Evolutionary conservation across 345 rosid species (phyloP), one percentile per base, ranked within the genome.

Genomic region (Salix arbutifolia): DNA sequence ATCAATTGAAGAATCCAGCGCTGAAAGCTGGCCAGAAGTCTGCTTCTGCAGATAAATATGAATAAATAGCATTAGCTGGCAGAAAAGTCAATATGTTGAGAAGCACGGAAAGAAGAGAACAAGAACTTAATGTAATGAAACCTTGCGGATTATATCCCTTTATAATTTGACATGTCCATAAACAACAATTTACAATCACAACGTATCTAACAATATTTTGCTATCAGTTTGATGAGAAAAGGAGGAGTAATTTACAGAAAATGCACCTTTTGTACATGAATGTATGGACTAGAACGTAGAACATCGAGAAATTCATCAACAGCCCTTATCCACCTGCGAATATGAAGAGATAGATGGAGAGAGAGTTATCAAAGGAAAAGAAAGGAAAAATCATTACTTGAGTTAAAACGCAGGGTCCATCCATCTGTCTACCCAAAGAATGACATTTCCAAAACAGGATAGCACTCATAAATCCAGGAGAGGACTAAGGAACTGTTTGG

Each of bases 271-370:
- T 84, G 89, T 50, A 80, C 79, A 74, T 92, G 96, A 92, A 92
- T 91, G 74, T 83, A 67, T 21, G 85, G 86, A 81, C 97, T 89
- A 70, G 90, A 76, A 77, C 83, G 86, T 35, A 94, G 90, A 37
- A 84, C 86, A 16, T 79, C 76, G 75, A 92, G 96, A 87, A 86
- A 91, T 84, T 94, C 98, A 69, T 83, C 82, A 56, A 84, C 81
- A 65, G 97, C 97, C 78, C 95, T 87, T 25, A 93, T 95, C 97
- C 98, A 94, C 97, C 97, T 92, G 90, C 83, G 73, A 48, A 38
- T 4, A 17, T 66, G 65, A 74, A 76, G 2, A 69, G 62, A 76
- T 61, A 61, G n/a, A 56, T 44, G 5, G 14, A 6, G 38, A 7
- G 9, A 18, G 38, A 23, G 23, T 50, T 37, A 31, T 23, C 12